Base-by-base conservation (phyloP, 2,329 filamentous ascomycete species). In the Fusarium nematophilum region DNA sequence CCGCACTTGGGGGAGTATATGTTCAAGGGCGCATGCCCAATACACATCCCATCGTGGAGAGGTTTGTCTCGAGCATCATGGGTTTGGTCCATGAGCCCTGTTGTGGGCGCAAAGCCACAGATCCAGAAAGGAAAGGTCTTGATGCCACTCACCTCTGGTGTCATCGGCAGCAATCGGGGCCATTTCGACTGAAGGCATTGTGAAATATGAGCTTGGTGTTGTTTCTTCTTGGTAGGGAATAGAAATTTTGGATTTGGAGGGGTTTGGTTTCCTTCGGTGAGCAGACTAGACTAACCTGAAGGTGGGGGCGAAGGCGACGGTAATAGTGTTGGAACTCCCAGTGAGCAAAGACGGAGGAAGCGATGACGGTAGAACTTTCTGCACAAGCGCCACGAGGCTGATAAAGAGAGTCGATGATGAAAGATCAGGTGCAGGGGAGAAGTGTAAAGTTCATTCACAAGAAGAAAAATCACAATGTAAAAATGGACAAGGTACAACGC, bases 101-200 rank as follows among this genome's bases (percentile, higher is more conserved):
- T n/a, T n/a, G n/a, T n/a, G n/a, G n/a, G n/a, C 43, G 6, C 10
- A 3, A 14, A 3, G 21, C 29, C 37, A 45, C 42, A 21, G 38
- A 42, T 9, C 52, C 48, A 25, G n/a, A 8, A n/a, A n/a, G n/a
- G n/a, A n/a, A n/a, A n/a, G n/a, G n/a, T n/a, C n/a, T n/a, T n/a
- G n/a, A n/a, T n/a, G 25, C 25, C 27, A 74, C 75, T 76, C 44
- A 78, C 75, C 72, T 74, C 76, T 72, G 46, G 75, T 76, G 57
- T 83, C 80, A 70, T 83, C 81, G 44, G 79, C 76, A 57, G 73
- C 73, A 56, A 78, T 73, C 48, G 77, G 73, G 51, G 71, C 68
- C 68, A 77, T 75, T 43, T 79, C 74, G 59, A 75, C 65, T 65
- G 74, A 76, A 57, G 79, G 73, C 79, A 67, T 66, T 51, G 43